phyloP scores from a whole-genome alignment of 495 filamentous ascomycete species.

The Acidiella bohemica region DNA sequence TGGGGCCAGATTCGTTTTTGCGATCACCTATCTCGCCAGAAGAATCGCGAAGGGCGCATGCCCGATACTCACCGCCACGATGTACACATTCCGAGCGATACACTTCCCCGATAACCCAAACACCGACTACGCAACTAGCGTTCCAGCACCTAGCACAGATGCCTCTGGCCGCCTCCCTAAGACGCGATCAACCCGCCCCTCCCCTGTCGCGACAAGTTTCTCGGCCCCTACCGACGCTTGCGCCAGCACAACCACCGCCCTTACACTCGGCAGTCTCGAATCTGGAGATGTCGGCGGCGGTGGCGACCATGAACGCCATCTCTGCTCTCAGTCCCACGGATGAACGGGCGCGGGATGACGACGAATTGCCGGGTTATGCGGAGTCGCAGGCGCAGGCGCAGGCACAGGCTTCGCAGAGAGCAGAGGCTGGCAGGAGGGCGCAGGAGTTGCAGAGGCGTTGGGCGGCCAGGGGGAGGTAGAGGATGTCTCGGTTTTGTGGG shows the following conservation, averaged over 20 bases:
- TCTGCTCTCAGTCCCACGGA: too few relatives aligned
- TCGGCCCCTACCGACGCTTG: too few relatives aligned
- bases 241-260: too few relatives aligned
- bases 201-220: background rate
- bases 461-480: conserved; percentile 9
- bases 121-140: conserved; percentile 4
- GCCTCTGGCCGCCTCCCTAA: conserved; percentile 1
- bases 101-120: conserved; percentile 4
- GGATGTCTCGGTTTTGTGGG: too few relatives aligned
- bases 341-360: conserved; percentile 16
- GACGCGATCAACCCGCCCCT: background rate
- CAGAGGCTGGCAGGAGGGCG: conserved; percentile 23
- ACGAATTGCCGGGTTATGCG: conserved; percentile 28
- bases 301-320: too few relatives aligned
- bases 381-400: conserved; percentile 27
- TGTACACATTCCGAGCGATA: too few relatives aligned
- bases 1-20: conserved; percentile 7
- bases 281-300: too few relatives aligned
- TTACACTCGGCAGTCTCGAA: too few relatives aligned
- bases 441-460: conserved; percentile 26
- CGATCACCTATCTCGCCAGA: background rate
- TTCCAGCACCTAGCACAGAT: conserved; percentile 12
- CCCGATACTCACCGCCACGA: too few relatives aligned
- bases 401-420: conserved; percentile 19
- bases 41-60: background rate